Conservation (phyloP, 495 filamentous ascomycete species). For the Friedmanniomyces simplex region DNA sequence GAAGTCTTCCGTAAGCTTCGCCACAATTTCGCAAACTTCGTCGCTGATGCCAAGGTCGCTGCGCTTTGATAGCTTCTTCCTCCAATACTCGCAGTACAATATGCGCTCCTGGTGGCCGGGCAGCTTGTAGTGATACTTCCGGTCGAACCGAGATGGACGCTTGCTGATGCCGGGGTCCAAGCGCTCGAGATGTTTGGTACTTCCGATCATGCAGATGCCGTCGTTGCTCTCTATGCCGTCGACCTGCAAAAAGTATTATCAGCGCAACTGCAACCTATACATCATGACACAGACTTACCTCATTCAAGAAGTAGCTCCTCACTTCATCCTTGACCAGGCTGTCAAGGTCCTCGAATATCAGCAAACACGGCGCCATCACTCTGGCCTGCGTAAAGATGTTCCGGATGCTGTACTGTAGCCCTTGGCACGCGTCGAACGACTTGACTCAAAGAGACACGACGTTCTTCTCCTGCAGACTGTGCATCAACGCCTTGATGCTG, state of each 20-base stretch:
- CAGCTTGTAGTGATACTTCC: slow-evolving; percentile 31
- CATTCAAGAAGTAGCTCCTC: slow-evolving; percentile 59
- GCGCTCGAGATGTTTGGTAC: slow-evolving; percentile 30
- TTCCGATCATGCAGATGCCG: slow-evolving; percentile 32
- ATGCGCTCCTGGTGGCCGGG: slow-evolving; percentile 25
- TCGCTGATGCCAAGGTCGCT: slow-evolving; percentile 17
- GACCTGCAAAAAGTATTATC: slow-evolving; percentile 25
- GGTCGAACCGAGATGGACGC: slow-evolving; percentile 31
- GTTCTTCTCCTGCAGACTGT: slow-evolving; percentile 34
- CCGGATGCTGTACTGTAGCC: slow-evolving; percentile 22
- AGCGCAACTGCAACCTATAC: not conserved
- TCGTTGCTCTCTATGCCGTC: slow-evolving; percentile 49
- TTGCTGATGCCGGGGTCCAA: slow-evolving; percentile 31
- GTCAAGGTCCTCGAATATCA: slow-evolving; percentile 60
- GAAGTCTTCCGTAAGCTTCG: slow-evolving; percentile 20
- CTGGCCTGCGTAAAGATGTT: slow-evolving; percentile 28
- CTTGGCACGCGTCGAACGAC: slow-evolving; percentile 23
- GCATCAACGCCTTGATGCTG: slow-evolving; percentile 56
- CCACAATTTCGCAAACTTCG: slow-evolving; percentile 20
- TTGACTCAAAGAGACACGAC: slow-evolving; percentile 49
- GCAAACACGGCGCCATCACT: slow-evolving; percentile 35
- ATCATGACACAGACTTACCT: slow-evolving; percentile 20
- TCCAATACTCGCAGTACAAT: slow-evolving; percentile 30
- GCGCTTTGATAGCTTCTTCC: slow-evolving; percentile 24
- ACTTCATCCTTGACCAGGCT: slow-evolving; percentile 44